These are phyloP conservation scores for Ophiostoma pallidulum DNA, from an alignment of 2,329 filamentous ascomycete genomes.

Conservation along the genomic window DNA sequence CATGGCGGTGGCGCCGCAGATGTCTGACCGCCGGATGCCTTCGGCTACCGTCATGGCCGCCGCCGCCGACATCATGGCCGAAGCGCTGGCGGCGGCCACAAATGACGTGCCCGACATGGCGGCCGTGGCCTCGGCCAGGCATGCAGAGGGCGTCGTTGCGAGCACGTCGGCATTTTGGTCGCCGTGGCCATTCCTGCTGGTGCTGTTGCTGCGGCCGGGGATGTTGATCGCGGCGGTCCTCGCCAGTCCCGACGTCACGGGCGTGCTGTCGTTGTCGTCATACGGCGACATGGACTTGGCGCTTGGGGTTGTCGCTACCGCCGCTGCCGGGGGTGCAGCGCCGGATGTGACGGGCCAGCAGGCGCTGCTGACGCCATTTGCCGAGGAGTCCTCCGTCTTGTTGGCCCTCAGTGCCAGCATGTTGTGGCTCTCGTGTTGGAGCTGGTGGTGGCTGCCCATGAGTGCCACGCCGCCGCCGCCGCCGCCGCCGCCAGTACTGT, in stretches of 20 bases:
- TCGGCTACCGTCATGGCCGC: not conserved
- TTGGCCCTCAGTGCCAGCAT: constrained; percentile 5
- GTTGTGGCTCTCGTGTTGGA: not conserved
- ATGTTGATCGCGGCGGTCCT: not conserved
- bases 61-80: not conserved
- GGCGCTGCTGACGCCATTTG: constrained; percentile 2
- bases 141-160: constrained; percentile 10
- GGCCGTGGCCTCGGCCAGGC: constrained; percentile 12
- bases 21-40: not conserved
- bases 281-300: not conserved
- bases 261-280: constrained; percentile 3
- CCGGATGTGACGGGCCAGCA: not conserved
- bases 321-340: not conserved
- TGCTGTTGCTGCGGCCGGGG: not conserved
- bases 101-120: constrained; percentile 9
- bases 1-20: constrained; percentile 1
- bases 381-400: not conserved
- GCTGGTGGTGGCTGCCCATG: not conserved
- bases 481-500: not conserved
- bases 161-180: too few species aligned
- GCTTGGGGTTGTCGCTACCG: constrained; percentile 1
- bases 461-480: not conserved
- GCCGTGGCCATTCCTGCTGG: too few species aligned
- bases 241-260: not conserved
- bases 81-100: constrained; percentile 11